Evolutionary conservation across 1,139 yeast species (phyloP).

Genomic region (Debaryomyces nepalensis): DNA sequence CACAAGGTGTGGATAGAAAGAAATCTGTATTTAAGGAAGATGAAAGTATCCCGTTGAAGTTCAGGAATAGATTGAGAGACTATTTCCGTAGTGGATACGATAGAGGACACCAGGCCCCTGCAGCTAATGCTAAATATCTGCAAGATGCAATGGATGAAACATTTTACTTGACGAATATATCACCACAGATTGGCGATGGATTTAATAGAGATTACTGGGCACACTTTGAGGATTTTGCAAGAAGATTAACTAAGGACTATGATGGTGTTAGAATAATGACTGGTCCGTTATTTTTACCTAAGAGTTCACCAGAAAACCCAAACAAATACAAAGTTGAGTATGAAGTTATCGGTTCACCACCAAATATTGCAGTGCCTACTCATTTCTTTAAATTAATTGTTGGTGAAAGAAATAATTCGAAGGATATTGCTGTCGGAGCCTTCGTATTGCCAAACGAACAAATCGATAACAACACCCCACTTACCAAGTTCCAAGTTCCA

Average conservation of each 20-base stretch:
- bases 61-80: slow-evolving; percentile 77
- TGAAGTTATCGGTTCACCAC: slow-evolving; percentile 97
- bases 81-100: slow-evolving; percentile 96
- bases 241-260: slow-evolving; percentile 72
- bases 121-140: slow-evolving; percentile 91
- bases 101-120: slow-evolving; percentile 97
- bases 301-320: slow-evolving; percentile 54
- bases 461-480: slow-evolving; percentile 71
- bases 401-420: slow-evolving; percentile 63
- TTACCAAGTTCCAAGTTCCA: slow-evolving; percentile 83
- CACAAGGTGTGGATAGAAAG: slow-evolving; percentile 69
- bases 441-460: slow-evolving; percentile 88
- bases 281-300: slow-evolving; percentile 92
- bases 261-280: slow-evolving; percentile 83
- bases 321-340: slow-evolving; percentile 83
- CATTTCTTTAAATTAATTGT: slow-evolving; percentile 91
- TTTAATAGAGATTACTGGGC: slow-evolving; percentile 98
- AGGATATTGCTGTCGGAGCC: slow-evolving; percentile 78
- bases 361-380: slow-evolving; percentile 95
- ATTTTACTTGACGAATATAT: slow-evolving; percentile 82
- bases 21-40: slow-evolving; percentile 87
- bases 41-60: slow-evolving; percentile 75
- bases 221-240: slow-evolving; percentile 86
- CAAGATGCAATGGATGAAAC: slow-evolving; percentile 96
- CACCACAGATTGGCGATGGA: slow-evolving; percentile 98